Percentiles rank a stretch among this genome's conserved stretches.
Conservation (phyloP, 1,284 basidiomycete genomes). For the Malassezia pachydermatis region DNA sequence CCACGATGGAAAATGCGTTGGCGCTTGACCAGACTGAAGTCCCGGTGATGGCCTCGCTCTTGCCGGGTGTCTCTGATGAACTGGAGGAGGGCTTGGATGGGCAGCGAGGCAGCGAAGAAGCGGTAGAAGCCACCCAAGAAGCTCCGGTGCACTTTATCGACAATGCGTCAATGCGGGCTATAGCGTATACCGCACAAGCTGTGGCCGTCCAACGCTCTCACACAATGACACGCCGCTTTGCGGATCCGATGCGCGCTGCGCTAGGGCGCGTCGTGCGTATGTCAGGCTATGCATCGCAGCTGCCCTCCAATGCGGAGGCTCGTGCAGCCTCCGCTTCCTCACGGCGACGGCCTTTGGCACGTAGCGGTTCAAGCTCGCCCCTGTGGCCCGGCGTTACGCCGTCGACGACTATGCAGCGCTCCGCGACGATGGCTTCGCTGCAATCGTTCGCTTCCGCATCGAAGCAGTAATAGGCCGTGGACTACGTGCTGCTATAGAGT, state of each 20-base stretch:
- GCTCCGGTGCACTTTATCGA: slow-evolving; percentile 24
- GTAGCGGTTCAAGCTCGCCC: too few relatives aligned
- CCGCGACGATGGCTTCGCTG: too few relatives aligned
- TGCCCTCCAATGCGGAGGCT: not conserved
- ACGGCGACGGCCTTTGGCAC: too few relatives aligned
- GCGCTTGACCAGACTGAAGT: slow-evolving; percentile 41
- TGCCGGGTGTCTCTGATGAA: slow-evolving; percentile 10
- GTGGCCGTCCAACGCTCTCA: slow-evolving; percentile 35
- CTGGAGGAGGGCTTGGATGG: slow-evolving; percentile 18
- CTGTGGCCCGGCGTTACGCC: too few relatives aligned
- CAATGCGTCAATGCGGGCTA: slow-evolving; percentile 36
- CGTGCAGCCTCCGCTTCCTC: too few relatives aligned
- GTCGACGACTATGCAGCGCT: too few relatives aligned
- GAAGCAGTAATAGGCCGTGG: not conserved
- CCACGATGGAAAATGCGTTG: slow-evolving; percentile 32
- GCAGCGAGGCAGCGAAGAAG: too few relatives aligned
- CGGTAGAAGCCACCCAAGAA: not conserved
- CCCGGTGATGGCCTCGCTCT: slow-evolving; percentile 23
- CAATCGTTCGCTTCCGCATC: too few relatives aligned
- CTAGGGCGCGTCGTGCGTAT: slow-evolving; percentile 28
- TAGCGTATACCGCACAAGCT: slow-evolving; percentile 41
- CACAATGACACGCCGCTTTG: slow-evolving; percentile 38
- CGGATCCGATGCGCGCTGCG: slow-evolving; percentile 40
- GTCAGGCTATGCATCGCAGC: slow-evolving; percentile 20
- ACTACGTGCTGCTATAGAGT: not conserved